Percentiles rank a stretch among this genome's conserved stretches.
These are phyloP conservation scores for Trypethelium eluteriae DNA, from an alignment of 495 filamentous ascomycete species.

Conservation along the genomic window DNA sequence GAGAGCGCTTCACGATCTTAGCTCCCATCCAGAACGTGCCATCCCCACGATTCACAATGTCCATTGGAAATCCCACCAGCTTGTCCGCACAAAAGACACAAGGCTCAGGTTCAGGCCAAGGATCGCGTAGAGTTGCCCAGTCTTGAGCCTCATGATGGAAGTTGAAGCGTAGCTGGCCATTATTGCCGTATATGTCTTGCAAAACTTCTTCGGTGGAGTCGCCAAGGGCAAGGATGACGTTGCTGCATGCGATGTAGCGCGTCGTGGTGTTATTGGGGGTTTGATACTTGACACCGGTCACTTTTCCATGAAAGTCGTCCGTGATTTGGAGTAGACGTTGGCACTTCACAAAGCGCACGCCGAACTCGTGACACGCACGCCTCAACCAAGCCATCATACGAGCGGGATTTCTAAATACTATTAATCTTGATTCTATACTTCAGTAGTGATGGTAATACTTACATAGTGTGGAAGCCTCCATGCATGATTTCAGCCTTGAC, in stretches of 20 bases:
- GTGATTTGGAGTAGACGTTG: background rate
- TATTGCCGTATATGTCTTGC: background rate
- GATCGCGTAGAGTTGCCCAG: background rate
- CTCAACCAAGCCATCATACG: background rate
- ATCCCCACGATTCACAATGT: constrained; percentile 1
- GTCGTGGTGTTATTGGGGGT: background rate
- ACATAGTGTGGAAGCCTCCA: constrained; percentile 1
- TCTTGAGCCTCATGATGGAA: background rate
- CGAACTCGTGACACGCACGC: background rate
- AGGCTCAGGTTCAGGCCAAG: background rate
- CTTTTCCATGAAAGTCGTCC: background rate
- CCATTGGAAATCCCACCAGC: background rate
- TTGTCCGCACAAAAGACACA: background rate
- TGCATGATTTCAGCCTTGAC: background rate
- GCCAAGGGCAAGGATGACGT: background rate
- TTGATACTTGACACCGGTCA: background rate
- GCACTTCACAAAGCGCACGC: background rate
- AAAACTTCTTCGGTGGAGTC: background rate
- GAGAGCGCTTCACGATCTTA: background rate
- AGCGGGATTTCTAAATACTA: background rate
- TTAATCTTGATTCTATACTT: background rate
- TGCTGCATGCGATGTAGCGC: background rate
- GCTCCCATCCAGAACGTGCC: background rate
- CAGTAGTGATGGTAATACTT: background rate
- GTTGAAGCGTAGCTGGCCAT: background rate